Percentiles rank a stretch among this genome's conserved stretches.
Evolutionary conservation across 305 asterid species (phyloP).

Genomic region (Solanum chacoense): DNA sequence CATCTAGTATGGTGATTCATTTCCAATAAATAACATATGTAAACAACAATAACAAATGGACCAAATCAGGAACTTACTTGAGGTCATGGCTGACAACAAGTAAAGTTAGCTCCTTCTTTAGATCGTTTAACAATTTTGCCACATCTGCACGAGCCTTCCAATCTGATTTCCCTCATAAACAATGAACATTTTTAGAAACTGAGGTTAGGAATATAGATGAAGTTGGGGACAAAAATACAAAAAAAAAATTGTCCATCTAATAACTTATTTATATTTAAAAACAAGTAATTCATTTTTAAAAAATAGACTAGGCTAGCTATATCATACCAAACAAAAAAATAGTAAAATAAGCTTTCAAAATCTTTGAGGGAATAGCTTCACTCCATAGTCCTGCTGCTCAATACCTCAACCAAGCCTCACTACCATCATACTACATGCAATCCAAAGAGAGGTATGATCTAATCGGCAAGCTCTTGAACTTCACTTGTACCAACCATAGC

Average conservation of each 20-base stretch:
- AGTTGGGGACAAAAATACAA: not conserved
- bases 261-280: not conserved
- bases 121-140: constrained; percentile 56
- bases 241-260: not conserved
- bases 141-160: constrained; percentile 98
- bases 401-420: not conserved
- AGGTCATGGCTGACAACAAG: constrained; percentile 96
- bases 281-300: not conserved
- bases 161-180: constrained; percentile 27
- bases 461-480: not conserved
- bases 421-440: not conserved
- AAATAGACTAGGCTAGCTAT: not conserved
- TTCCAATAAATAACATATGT: not conserved
- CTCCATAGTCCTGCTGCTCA: not conserved
- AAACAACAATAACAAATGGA: not conserved
- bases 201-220: not conserved
- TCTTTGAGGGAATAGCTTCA: not conserved
- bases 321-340: not conserved
- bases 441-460: not conserved
- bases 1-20: not conserved
- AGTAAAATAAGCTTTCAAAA: not conserved
- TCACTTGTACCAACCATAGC: not conserved
- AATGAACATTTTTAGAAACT: not conserved
- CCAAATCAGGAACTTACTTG: constrained; percentile 42
- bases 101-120: constrained; percentile 73